Evolutionary conservation across 2,329 filamentous ascomycete genomes (phyloP).

Genomic region (Fusarium sp.): DNA sequence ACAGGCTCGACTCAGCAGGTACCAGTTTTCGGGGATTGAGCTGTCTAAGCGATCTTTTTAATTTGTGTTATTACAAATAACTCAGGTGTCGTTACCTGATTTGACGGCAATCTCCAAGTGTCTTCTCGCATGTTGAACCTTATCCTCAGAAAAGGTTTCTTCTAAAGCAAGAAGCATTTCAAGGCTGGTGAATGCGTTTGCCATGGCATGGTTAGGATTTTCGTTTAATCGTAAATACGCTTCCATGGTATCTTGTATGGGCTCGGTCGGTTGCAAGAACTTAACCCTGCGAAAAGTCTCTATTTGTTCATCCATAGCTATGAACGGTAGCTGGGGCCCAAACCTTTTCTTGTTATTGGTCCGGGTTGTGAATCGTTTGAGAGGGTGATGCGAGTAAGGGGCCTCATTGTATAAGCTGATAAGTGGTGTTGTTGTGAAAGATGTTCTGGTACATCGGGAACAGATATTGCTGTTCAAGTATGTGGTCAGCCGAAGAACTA

Average conservation of each 20-base stretch:
- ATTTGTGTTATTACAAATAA: no score
- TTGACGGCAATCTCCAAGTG: not conserved
- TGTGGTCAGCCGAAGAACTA: not conserved
- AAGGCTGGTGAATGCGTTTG: not conserved
- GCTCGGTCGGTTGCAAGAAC: not conserved
- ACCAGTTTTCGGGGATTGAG: not conserved
- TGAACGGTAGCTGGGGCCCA: not conserved
- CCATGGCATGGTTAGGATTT: not conserved
- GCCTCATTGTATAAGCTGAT: not conserved
- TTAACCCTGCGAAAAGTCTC: not conserved
- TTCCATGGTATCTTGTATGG: not conserved
- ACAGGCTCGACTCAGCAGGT: not conserved
- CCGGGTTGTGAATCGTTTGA: not conserved
- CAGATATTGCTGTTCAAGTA: not conserved
- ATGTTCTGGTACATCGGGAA: not conserved
- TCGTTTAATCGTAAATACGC: not conserved
- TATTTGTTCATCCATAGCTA: not conserved
- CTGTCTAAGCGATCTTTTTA: not conserved
- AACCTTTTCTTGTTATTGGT: accelerated
- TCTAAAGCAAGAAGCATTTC: not conserved
- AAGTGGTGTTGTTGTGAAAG: no score
- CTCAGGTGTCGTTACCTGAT: not conserved
- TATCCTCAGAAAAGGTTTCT: no score
- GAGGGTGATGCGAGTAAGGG: no score
- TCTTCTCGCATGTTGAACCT: not conserved